Evolutionary conservation across 768 basidiomycete species (phyloP), one percentile per base, ranked within the genome.

Genomic region (Agrocybe chaxingu): DNA sequence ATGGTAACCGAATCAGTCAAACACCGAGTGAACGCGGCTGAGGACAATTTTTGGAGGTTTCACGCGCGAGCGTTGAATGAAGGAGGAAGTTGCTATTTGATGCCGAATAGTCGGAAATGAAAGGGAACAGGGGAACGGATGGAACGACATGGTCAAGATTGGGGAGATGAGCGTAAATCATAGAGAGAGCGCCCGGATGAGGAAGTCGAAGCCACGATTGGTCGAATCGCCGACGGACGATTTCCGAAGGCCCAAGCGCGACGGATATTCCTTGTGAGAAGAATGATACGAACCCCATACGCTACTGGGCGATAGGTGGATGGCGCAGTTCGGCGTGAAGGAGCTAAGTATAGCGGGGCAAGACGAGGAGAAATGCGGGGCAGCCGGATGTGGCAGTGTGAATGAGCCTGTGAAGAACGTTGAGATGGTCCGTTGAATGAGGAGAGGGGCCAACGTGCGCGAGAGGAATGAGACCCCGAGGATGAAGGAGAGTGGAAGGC

Each of bases 101-200:
- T 52, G 55, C 55, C 35, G 56, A 51, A 42, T 57, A 53, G 24
- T 52, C 55, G 51, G 55, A 56, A 42, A 56, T 56, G 48, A 56
- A 56, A 37, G 32, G 31, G 9, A 36, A 34, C 16, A 19, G 36
- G 16, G 36, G 36, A 16, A 37, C 3, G 11, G 16, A 4, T 16
- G 36, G 12, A 46, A 8, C 16, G 29, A 12, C 40, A 39, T 8
- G 37, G 36, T 16, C 24, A 24, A 34, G 18, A 44, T 45, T 18
- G 24, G 36, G 30, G n/a, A 39, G 24, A 38, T 33, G 10, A 19
- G 16, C 33, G 4, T 9, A 44, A 48, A 49, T 34, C 19, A 19
- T 33, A 9, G 32, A 40, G 16, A 11, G 35, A 12, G 32, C 19
- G 11, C 32, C 50, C 41, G 9, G 36, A 54, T 49, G 34, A 10